Conservation (phyloP, 2,329 filamentous ascomycete genomes). For the Aspergillus versicolor region DNA sequence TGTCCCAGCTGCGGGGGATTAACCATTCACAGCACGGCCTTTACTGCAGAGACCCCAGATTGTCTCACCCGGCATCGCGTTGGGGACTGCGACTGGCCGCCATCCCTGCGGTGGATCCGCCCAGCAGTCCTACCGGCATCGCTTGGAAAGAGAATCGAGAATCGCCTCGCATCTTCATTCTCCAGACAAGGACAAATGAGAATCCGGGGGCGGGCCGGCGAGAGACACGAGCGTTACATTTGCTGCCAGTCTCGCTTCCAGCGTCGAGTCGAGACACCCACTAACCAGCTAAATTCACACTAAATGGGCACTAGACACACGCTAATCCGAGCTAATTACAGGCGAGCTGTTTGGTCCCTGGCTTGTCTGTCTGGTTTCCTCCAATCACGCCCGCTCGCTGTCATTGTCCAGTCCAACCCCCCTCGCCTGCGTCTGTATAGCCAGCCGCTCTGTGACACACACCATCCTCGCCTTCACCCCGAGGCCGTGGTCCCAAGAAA, state of each 20-base stretch:
- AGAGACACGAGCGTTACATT: conserved; percentile 8
- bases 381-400: neutral
- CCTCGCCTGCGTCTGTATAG: neutral
- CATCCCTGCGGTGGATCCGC: neutral
- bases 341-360: neutral
- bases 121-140: neutral
- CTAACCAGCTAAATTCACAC: too few relatives aligned
- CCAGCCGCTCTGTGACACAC: neutral
- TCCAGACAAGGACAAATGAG: conserved; percentile 21
- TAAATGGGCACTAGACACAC: too few relatives aligned
- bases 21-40: neutral
- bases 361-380: neutral
- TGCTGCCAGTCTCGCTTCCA: too few relatives aligned
- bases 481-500: neutral
- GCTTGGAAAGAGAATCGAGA: neutral
- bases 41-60: neutral
- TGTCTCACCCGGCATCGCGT: neutral
- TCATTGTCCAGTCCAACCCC: neutral
- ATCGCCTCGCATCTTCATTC: neutral
- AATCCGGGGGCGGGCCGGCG: conserved; percentile 23
- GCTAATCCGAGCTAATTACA: too few relatives aligned
- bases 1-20: neutral
- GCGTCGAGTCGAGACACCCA: too few relatives aligned
- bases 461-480: neutral
- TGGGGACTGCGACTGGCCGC: neutral